These are phyloP conservation scores for Syzygium jambos DNA, from an alignment of 345 rosid species.

Conservation along the genomic window DNA sequence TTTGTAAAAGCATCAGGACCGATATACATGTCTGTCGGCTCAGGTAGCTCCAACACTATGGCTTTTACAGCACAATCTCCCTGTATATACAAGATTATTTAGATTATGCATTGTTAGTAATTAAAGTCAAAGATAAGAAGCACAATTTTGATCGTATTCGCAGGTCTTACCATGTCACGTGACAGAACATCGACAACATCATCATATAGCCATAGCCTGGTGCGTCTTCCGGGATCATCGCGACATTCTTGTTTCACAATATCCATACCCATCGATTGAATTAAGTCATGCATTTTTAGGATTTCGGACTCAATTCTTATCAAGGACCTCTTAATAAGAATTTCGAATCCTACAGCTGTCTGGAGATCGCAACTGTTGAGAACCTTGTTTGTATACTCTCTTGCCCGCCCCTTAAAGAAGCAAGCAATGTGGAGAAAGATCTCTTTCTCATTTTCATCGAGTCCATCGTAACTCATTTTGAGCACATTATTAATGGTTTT, in stretches of 20 bases:
- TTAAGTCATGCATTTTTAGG: not conserved
- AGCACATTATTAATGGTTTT: not conserved
- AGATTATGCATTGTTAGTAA: not conserved
- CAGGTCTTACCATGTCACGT: not conserved
- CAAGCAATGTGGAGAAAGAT: not conserved
- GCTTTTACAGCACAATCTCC: too few species aligned
- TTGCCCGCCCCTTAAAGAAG: not conserved
- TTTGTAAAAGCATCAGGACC: too few species aligned
- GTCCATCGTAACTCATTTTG: not conserved
- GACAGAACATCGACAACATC: not conserved
- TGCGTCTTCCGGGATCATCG: not conserved
- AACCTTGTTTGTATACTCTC: not conserved
- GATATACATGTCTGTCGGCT: too few species aligned
- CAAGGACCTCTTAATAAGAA: not conserved
- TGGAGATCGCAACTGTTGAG: not conserved
- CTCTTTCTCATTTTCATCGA: not conserved
- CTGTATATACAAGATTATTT: too few species aligned
- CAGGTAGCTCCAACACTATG: too few species aligned
- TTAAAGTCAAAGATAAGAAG: not conserved
- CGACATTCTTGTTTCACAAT: not conserved
- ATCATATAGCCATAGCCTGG: not conserved
- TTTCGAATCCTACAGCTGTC: not conserved
- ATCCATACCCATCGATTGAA: not conserved
- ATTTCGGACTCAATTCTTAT: fast-evolving
- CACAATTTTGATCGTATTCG: not conserved